Evolutionary conservation across 345 rosid species (phyloP).

Genomic region (Euphorbia tirucalli): DNA sequence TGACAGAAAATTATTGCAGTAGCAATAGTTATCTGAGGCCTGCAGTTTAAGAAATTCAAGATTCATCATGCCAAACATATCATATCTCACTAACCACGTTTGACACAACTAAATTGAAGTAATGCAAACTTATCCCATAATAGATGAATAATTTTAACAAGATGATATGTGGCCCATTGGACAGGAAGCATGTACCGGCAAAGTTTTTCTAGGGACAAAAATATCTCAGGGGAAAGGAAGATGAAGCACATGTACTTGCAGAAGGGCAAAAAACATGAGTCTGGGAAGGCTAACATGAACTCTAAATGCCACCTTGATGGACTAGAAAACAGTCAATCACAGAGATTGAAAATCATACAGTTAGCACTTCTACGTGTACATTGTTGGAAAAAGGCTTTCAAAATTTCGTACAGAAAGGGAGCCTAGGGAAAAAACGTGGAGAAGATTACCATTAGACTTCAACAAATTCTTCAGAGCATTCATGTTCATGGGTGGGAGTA

Average conservation of each 20-base stretch:
- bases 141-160: not conserved
- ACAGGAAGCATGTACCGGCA: too few species aligned
- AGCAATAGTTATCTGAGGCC: conserved; percentile 98
- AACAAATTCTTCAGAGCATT: too few species aligned
- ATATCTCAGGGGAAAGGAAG: too few species aligned
- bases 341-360: not conserved
- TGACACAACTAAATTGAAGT: not conserved
- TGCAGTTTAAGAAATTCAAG: conserved; percentile 36
- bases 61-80: not conserved
- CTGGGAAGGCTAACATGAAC: not conserved
- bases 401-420: too few species aligned
- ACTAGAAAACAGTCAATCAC: not conserved
- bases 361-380: not conserved
- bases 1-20: conserved; percentile 98
- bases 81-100: not conserved
- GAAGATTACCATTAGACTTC: too few species aligned
- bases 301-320: not conserved
- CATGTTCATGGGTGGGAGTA: too few species aligned
- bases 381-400: not conserved
- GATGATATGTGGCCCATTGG: not conserved
- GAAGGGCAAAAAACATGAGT: not conserved
- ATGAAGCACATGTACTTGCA: not conserved
- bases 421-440: too few species aligned
- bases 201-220: too few species aligned
- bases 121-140: not conserved